A percentile compares a stretch with the other conserved stretches of the same genome.
Conservation (phyloP, 2,329 filamentous ascomycete genomes). For the Ophiostoma tasmaniense region DNA sequence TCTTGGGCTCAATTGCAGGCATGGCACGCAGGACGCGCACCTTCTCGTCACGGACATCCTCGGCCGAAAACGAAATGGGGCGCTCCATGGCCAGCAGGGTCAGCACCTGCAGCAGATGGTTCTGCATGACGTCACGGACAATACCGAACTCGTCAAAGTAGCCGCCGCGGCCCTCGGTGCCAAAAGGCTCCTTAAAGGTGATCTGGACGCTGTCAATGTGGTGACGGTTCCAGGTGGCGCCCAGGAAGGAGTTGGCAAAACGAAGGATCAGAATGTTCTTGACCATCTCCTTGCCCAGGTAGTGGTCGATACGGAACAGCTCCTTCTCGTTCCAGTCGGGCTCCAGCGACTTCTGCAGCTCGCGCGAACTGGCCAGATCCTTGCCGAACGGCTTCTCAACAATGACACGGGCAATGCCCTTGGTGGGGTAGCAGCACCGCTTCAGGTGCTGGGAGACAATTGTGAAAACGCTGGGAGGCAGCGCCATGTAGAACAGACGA, state of each 20-base stretch:
- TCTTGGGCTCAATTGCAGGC: conserved; percentile 93
- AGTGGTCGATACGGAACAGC: conserved; percentile 98
- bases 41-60: conserved; percentile 98
- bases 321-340: conserved; percentile 99
- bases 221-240: conserved; percentile 96
- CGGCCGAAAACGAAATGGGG: conserved; percentile 93
- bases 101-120: conserved; percentile 92
- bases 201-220: conserved; percentile 99
- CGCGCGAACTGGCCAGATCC: conserved; percentile 85
- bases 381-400: conserved; percentile 99
- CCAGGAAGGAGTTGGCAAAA: conserved; percentile 98
- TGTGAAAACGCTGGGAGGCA: conserved; percentile 95
- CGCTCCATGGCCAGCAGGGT: conserved; percentile 97
- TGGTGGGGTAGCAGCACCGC: conserved; percentile 89
- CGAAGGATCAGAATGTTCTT: conserved; percentile 98
- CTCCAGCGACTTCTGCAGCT: conserved; percentile 88
- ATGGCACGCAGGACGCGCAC: conserved; percentile 92
- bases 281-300: conserved; percentile 99
- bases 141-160: conserved; percentile 99
- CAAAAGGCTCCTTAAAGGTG: conserved; percentile 98
- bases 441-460: conserved; percentile 96
- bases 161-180: conserved; percentile 91
- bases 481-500: conserved; percentile 97
- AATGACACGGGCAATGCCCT: conserved; percentile 87
- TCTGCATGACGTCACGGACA: conserved; percentile 99